These are phyloP conservation scores for Ogataea ganodermae DNA, from an alignment of 805 yeast species.

Conservation along the genomic window DNA sequence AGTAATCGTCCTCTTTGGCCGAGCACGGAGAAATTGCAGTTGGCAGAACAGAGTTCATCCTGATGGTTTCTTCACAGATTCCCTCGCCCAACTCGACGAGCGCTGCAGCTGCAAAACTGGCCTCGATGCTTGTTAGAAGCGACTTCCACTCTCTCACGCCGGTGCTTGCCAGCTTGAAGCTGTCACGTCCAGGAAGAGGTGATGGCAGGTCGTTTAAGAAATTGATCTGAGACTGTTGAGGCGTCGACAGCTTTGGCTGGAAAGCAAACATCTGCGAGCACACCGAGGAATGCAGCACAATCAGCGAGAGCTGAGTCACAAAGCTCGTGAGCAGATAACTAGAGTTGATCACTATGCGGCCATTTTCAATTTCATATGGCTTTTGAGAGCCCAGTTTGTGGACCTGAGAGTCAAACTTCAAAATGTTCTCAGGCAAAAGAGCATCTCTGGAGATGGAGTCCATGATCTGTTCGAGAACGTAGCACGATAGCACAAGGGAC, in stretches of 20 bases:
- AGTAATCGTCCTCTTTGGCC: slow-evolving; percentile 14
- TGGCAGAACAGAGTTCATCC: slow-evolving; percentile 18
- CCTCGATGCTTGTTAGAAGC: slow-evolving; percentile 32
- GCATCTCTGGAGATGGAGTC: slow-evolving; percentile 33
- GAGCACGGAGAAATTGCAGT: slow-evolving; percentile 30
- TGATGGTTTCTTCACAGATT: slow-evolving; percentile 25
- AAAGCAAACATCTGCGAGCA: slow-evolving; percentile 40
- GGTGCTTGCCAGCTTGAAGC: slow-evolving; percentile 18
- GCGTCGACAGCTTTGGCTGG: slow-evolving; percentile 29
- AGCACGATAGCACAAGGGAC: slow-evolving; percentile 33
- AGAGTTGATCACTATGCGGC: slow-evolving; percentile 37
- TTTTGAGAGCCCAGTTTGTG: slow-evolving; percentile 19
- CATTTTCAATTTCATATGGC: slow-evolving; percentile 22
- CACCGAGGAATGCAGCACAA: slow-evolving; percentile 32
- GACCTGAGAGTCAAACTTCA: slow-evolving; percentile 30
- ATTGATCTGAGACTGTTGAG: slow-evolving; percentile 22
- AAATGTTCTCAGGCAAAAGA: slow-evolving; percentile 28
- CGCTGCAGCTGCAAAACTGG: slow-evolving; percentile 36
- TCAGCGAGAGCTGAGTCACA: slow-evolving; percentile 30
- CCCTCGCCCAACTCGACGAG: slow-evolving; percentile 45
- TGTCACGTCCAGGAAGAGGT: slow-evolving; percentile 20
- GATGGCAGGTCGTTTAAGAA: slow-evolving; percentile 30
- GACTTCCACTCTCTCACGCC: slow-evolving; percentile 34
- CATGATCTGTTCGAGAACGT: slow-evolving; percentile 38
- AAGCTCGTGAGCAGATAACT: slow-evolving; percentile 37